Conservation (phyloP, 371 early-diverging fungal genomes). For the Mortierella sp. region DNA sequence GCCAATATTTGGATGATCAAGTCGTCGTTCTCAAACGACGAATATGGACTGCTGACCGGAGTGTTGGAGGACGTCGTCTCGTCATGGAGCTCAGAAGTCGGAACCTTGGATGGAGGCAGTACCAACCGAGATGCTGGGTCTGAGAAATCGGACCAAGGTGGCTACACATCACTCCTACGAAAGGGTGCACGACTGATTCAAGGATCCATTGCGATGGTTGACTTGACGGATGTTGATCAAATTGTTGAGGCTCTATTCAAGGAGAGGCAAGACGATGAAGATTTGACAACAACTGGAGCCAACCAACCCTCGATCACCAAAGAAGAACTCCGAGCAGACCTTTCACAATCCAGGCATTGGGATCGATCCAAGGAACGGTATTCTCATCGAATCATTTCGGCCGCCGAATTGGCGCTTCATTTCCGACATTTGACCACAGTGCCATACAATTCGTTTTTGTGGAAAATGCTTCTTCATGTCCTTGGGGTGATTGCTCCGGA, state of each 20-base stretch:
- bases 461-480: constrained; percentile 69
- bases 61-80: constrained; percentile 66
- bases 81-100: constrained; percentile 69
- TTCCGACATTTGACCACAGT: constrained; percentile 67
- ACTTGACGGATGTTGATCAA: constrained; percentile 32
- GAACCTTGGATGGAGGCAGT: constrained; percentile 26
- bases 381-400: constrained; percentile 24
- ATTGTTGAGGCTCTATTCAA: constrained; percentile 27
- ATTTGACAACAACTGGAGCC: too few relatives aligned
- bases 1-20: constrained; percentile 70
- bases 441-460: constrained; percentile 74
- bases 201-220: constrained; percentile 49
- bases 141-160: constrained; percentile 10
- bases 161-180: constrained; percentile 31
- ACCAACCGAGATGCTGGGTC: neutral
- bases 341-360: constrained; percentile 8
- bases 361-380: constrained; percentile 7
- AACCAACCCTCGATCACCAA: neutral
- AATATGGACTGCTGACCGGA: constrained; percentile 67
- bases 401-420: constrained; percentile 57
- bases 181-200: constrained; percentile 47
- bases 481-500: constrained; percentile 62
- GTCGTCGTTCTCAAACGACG: constrained; percentile 64
- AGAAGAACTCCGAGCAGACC: neutral
- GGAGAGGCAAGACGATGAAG: too few relatives aligned